A percentile compares a stretch with the other conserved stretches of the same genome.
Evolutionary conservation across 1,284 basidiomycete species (phyloP).

Genomic region (Ganoderma resinaceum): DNA sequence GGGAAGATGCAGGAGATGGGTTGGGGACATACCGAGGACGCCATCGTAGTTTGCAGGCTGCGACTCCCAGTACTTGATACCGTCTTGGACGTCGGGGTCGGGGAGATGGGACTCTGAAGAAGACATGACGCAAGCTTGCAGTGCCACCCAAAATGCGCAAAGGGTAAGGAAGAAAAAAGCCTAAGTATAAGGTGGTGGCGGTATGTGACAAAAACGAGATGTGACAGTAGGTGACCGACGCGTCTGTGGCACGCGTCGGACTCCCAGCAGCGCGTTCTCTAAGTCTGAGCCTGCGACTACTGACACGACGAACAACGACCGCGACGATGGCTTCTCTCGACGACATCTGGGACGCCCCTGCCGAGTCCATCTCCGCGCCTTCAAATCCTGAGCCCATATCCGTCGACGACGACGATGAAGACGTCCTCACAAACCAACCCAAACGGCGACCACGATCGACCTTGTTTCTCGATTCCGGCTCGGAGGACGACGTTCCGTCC

Average conservation of each 20-base stretch:
- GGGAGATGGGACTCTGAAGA: conserved; percentile 30
- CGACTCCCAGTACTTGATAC: conserved; percentile 79
- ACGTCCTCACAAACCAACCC: conserved; percentile 19
- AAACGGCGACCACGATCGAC: conserved; percentile 41
- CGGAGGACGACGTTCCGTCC: conserved; percentile 48
- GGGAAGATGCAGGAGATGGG: neutral
- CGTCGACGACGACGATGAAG: conserved; percentile 19
- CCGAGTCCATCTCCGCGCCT: conserved; percentile 36
- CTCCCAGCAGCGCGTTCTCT: neutral
- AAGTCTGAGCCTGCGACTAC: neutral
- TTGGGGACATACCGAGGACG: conserved; percentile 57
- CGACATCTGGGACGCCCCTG: conserved; percentile 55
- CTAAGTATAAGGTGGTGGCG: neutral
- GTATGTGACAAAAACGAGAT: conserved; percentile 17
- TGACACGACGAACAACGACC: conserved; percentile 27
- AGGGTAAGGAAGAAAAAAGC: neutral
- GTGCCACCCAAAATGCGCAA: conserved; percentile 10
- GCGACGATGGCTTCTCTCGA: conserved; percentile 41
- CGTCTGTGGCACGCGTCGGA: conserved; percentile 26
- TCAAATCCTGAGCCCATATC: neutral
- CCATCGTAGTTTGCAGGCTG: conserved; percentile 81
- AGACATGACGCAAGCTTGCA: conserved; percentile 12
- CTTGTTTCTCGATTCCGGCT: conserved; percentile 59
- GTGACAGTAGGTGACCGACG: conserved; percentile 29
- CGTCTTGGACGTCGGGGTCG: conserved; percentile 62